A percentile compares a stretch with the other conserved stretches of the same genome.
Evolutionary conservation across 2,329 filamentous ascomycete genomes (phyloP).

Genomic region (Pseudogymnoascus sp.): DNA sequence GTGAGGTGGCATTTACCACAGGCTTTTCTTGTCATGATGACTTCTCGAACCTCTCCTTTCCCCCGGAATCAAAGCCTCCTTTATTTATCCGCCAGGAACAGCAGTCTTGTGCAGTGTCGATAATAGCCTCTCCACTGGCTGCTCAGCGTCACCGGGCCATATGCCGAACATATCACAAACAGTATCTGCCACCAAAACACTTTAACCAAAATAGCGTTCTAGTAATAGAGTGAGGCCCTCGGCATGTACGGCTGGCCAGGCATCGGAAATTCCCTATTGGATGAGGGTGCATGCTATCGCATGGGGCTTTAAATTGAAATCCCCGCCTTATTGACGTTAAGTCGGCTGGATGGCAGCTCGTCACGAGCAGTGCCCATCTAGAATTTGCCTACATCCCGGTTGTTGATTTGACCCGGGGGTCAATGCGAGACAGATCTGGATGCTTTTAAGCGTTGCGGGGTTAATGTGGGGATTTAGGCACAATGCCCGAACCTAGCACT

Average conservation of each 20-base stretch:
- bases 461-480: conserved; percentile 5
- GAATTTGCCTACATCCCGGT: conserved; percentile 5
- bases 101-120: neutral
- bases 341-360: neutral
- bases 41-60: neutral
- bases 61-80: neutral
- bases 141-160: neutral
- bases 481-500: conserved; percentile 1
- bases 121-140: neutral
- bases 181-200: neutral
- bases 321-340: neutral
- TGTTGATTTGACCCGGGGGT: neutral
- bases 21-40: neutral
- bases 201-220: conserved; percentile 5
- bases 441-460: conserved; percentile 7
- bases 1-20: neutral
- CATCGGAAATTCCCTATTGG: neutral
- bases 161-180: neutral
- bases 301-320: neutral
- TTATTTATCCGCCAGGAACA: conserved; percentile 4
- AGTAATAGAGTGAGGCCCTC: neutral
- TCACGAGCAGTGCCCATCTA: neutral
- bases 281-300: neutral
- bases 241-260: neutral
- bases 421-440: conserved; percentile 2